A percentile compares a stretch with the other conserved stretches of the same genome.
Evolutionary conservation across 2,329 filamentous ascomycete genomes (phyloP).

Genomic region (Hymenotorrendiella dingleyae): DNA sequence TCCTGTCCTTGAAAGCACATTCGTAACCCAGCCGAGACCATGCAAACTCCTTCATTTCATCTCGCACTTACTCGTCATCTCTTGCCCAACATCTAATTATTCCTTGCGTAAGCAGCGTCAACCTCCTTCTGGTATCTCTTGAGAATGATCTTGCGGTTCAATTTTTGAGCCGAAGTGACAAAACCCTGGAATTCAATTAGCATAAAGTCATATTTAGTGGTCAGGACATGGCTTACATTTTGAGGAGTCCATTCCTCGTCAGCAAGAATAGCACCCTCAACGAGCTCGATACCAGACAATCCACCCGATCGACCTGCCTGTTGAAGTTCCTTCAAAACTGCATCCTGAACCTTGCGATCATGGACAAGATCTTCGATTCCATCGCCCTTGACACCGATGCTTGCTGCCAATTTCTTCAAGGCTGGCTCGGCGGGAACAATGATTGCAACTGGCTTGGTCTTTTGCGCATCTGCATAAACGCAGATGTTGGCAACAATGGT

Average conservation of each 20-base stretch:
- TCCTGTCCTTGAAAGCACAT: neutral
- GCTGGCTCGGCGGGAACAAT: constrained; percentile 64
- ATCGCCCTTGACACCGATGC: constrained; percentile 57
- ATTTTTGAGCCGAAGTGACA: constrained; percentile 65
- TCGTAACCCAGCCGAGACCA: no score
- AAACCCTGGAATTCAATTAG: constrained; percentile 42
- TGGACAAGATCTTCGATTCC: constrained; percentile 59
- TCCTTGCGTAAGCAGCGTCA: constrained; percentile 31
- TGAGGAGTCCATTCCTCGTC: constrained; percentile 86
- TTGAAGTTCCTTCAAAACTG: constrained; percentile 63
- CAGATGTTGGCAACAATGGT: constrained; percentile 82
- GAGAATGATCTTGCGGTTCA: constrained; percentile 64
- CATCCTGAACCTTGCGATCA: constrained; percentile 56
- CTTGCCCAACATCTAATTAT: constrained; percentile 6
- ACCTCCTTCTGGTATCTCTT: constrained; percentile 57
- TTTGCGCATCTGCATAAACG: constrained; percentile 70
- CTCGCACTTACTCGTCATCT: no score
- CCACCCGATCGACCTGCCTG: constrained; percentile 58
- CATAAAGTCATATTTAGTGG: constrained; percentile 1
- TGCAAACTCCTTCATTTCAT: no score
- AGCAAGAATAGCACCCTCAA: constrained; percentile 69
- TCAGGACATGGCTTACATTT: constrained; percentile 55
- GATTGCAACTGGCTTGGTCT: constrained; percentile 75
- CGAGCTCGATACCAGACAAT: constrained; percentile 64
- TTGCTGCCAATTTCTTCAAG: constrained; percentile 53